These are phyloP conservation scores for Sphaerulina vaccinii DNA, from an alignment of 2,329 filamentous ascomycete genomes.

Conservation along the genomic window DNA sequence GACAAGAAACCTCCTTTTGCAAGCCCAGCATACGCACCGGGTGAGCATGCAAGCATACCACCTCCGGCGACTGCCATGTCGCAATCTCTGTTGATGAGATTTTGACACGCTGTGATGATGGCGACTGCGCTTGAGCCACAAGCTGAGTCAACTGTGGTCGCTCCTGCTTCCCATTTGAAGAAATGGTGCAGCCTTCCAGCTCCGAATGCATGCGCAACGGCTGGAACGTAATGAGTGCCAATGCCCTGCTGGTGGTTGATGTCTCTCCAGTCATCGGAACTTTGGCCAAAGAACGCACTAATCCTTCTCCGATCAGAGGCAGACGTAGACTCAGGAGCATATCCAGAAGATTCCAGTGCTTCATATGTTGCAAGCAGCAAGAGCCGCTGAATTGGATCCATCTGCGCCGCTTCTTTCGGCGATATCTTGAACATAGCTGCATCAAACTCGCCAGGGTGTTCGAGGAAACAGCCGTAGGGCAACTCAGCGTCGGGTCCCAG, in stretches of 20 bases:
- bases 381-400: conserved; percentile 14
- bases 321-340: background rate
- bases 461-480: conserved; percentile 37
- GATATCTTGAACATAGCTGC: conserved; percentile 42
- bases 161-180: conserved; percentile 31
- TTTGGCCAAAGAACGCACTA: conserved; percentile 36
- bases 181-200: conserved; percentile 25
- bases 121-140: conserved; percentile 33
- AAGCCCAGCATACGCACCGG: conserved; percentile 29
- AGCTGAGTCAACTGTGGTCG: conserved; percentile 33
- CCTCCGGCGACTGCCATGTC: conserved; percentile 25
- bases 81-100: conserved; percentile 22
- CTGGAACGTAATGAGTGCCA: conserved; percentile 23
- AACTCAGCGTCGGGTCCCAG: conserved; percentile 1
- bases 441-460: conserved; percentile 40
- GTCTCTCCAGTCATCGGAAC: conserved; percentile 36
- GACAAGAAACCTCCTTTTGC: conserved; percentile 21
- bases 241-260: conserved; percentile 26
- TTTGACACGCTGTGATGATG: conserved; percentile 26
- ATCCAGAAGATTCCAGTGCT: conserved; percentile 16
- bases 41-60: conserved; percentile 20
- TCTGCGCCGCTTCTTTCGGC: conserved; percentile 25
- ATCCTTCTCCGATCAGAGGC: conserved; percentile 25
- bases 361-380: conserved; percentile 12
- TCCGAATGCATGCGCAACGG: conserved; percentile 26